Percentiles rank a stretch among this genome's conserved stretches.
phyloP scores from a whole-genome alignment of 1,284 basidiomycete species.

The Laetiporus sulphureus region DNA sequence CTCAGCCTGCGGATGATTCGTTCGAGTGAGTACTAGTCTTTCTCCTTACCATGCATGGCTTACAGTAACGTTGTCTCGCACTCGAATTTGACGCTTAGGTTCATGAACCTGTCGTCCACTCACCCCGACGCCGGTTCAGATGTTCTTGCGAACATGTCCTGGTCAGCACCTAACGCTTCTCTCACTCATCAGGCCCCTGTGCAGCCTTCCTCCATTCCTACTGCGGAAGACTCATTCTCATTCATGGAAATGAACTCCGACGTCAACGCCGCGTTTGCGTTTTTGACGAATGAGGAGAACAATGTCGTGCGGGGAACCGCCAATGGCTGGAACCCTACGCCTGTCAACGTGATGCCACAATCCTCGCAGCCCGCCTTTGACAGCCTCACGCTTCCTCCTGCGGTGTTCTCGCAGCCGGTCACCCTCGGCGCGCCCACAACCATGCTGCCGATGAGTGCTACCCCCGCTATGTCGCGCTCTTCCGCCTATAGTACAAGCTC shows the following conservation, averaged over 20 bases:
- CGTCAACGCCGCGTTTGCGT: not conserved
- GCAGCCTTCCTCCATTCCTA: not conserved
- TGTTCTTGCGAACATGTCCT: constrained; percentile 1
- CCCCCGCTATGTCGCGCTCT: too few species aligned
- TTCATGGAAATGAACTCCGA: constrained; percentile 2
- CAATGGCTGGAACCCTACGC: too few species aligned
- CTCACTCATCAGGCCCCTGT: not conserved
- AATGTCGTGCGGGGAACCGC: too few species aligned
- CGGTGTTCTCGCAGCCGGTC: not conserved
- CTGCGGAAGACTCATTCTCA: not conserved
- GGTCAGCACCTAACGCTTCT: not conserved
- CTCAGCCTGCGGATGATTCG: not conserved
- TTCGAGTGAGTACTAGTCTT: not conserved
- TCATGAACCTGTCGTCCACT: not conserved
- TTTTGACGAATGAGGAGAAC: too few species aligned
- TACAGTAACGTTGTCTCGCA: not conserved
- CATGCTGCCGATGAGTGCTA: not conserved
- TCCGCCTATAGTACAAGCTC: not conserved
- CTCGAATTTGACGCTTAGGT: not conserved
- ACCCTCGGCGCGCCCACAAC: not conserved
- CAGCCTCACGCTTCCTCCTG: not conserved
- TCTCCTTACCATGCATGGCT: too few species aligned
- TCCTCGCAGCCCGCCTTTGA: too few species aligned
- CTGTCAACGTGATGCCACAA: too few species aligned
- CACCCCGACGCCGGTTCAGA: not conserved